Percentiles rank a stretch among this genome's conserved stretches.
Conservation (phyloP, 139 green algal species). For the Auxenochlorella pyrenoidosa region DNA sequence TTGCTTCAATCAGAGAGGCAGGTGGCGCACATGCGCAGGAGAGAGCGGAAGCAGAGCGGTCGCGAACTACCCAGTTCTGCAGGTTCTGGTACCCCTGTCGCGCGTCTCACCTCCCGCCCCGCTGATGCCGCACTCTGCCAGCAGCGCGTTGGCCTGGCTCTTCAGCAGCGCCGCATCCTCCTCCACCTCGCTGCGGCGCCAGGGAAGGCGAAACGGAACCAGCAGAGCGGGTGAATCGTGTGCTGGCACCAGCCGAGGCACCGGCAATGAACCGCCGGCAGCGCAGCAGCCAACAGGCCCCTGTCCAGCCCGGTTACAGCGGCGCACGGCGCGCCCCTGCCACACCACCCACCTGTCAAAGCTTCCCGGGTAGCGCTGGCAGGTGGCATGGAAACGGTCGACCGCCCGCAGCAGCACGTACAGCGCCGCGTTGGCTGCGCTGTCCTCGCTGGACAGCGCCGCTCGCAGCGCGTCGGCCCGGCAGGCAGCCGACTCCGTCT, state of each 20-base stretch:
- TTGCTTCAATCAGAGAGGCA: too few species aligned
- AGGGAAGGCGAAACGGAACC: not conserved
- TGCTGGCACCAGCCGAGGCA: too few species aligned
- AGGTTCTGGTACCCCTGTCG: too few species aligned
- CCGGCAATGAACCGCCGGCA: too few species aligned
- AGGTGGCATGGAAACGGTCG: constrained; percentile 74
- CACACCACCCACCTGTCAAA: constrained; percentile 65
- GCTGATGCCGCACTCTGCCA: constrained; percentile 50
- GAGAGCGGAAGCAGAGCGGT: too few species aligned
- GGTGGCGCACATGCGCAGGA: too few species aligned
- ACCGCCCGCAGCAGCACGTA: constrained; percentile 85
- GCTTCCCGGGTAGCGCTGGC: constrained; percentile 67
- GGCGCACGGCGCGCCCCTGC: too few species aligned
- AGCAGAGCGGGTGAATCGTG: too few species aligned
- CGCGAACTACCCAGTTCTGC: too few species aligned
- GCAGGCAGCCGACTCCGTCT: constrained; percentile 38
- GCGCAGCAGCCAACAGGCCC: too few species aligned
- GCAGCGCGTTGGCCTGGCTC: constrained; percentile 39
- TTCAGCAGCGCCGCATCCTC: constrained; percentile 85
- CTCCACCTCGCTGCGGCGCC: constrained; percentile 52
- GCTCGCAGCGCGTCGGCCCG: constrained; percentile 36
- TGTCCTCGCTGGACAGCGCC: constrained; percentile 60
- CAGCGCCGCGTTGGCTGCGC: constrained; percentile 63
- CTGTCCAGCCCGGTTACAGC: too few species aligned
- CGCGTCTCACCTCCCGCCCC: not conserved